Base-by-base conservation (phyloP, 163 green algal species). In the Chlorella variabilis region DNA sequence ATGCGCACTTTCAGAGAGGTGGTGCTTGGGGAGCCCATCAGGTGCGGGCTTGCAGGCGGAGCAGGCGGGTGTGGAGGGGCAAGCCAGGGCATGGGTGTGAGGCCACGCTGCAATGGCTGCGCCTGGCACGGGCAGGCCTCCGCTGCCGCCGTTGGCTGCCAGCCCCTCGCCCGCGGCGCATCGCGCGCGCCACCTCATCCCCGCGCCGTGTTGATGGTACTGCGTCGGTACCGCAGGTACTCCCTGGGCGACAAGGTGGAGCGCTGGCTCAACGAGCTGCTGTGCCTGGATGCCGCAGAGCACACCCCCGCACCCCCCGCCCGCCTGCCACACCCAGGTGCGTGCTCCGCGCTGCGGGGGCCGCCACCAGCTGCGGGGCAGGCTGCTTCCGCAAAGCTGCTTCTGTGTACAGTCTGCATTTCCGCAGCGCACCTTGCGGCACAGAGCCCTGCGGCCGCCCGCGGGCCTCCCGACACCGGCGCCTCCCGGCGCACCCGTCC, bases 271-370 rank as follows among this genome's bases (percentile, higher is more conserved):
- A 92, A 98, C 85, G 87, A 93, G 61, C 86, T 98, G 83, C 91
- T 99, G 80, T 99, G 96, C 87, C 89, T 99, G 82, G 91, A 99
- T 84, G 96, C 96, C 3, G 92, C 91, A 4, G 87, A 95, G 62
- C 88, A 96, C 82, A 77, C 98, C 58, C 94, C 96, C 3, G 84
- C 84, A 27, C 87, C 87, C 45, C 93, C 93, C 4, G 62, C 86
- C 9, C 82, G 86, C 56, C 89, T 99, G 81, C 97, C 96, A 6
- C 96, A 98, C 86, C 96, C 95, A 31, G 78, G 77, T 66, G 89
- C 93, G 80, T 96, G 91, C 45, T 11, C 45, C 45, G 45, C 11
- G 45, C 45, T 54, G 45, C 15, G 45, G 11, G 11, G 45, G 45
- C 45, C 45, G 11, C 11, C 11, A 54, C 45, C 15, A 15, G 51